A percentile compares a stretch with the other conserved stretches of the same genome.
Evolutionary conservation across 345 rosid species (phyloP).

Genomic region (Crucihimalaya himalaica): DNA sequence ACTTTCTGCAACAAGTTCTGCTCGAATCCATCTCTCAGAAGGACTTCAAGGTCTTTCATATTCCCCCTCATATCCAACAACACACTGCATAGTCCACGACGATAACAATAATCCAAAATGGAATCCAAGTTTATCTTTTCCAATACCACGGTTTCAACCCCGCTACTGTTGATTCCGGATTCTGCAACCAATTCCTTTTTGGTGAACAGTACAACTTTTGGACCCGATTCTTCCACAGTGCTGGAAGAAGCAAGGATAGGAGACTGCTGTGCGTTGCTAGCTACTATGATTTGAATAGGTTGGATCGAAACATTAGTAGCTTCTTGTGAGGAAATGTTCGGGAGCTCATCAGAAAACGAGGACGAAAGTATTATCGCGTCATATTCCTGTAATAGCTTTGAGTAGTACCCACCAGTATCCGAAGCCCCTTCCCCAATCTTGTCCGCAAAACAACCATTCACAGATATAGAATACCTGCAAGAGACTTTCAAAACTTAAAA

Average conservation of each 20-base stretch:
- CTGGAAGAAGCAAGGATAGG: conserved; percentile 22
- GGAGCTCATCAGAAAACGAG: conserved; percentile 41
- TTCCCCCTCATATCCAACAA: conserved; percentile 66
- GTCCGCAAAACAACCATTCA: conserved; percentile 56
- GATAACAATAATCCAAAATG: conserved; percentile 57
- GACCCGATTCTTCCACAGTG: conserved; percentile 37
- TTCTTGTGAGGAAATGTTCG: conserved; percentile 56
- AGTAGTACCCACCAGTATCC: conserved; percentile 68
- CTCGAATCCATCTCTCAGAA: conserved; percentile 53
- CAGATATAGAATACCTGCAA: conserved; percentile 68
- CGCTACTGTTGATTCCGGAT: conserved; percentile 39
- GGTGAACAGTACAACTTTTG: conserved; percentile 49
- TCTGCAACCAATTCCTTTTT: conserved; percentile 37
- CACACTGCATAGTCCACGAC: conserved; percentile 58
- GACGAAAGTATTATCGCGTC: conserved; percentile 64
- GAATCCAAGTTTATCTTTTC: conserved; percentile 49
- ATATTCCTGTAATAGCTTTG: conserved; percentile 68
- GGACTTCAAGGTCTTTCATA: conserved; percentile 50
- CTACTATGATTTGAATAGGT: conserved; percentile 55
- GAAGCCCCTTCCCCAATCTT: conserved; percentile 66
- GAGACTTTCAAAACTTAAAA: not conserved
- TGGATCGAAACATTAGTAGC: conserved; percentile 54
- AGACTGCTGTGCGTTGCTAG: conserved; percentile 39
- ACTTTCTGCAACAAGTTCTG: conserved; percentile 58
- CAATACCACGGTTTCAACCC: conserved; percentile 50